A percentile compares a stretch with the other conserved stretches of the same genome.
Conservation (phyloP, 306 rosid genomes). For the Cucumis hystrix region DNA sequence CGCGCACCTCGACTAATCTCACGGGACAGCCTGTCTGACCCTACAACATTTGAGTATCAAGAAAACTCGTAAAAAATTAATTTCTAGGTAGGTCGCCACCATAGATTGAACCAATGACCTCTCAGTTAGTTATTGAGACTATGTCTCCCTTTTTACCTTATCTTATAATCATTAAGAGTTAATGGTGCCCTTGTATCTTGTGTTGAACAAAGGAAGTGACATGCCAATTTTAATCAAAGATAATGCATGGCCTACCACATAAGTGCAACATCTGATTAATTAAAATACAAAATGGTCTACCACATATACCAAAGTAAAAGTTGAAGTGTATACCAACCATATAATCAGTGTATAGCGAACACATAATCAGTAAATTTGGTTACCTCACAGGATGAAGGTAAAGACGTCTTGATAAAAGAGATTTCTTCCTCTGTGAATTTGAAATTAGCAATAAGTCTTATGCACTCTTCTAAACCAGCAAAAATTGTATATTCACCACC, state of each 20-base stretch:
- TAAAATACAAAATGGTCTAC: neutral
- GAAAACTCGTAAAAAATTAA: too few relatives aligned
- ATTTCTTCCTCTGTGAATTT: slow-evolving; percentile 71
- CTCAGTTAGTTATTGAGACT: too few relatives aligned
- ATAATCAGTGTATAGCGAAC: neutral
- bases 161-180: neutral
- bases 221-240: neutral
- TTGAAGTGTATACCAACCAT: neutral
- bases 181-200: neutral
- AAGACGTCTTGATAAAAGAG: slow-evolving; percentile 43
- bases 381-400: slow-evolving; percentile 85
- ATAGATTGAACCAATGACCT: too few relatives aligned
- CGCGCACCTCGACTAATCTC: too few relatives aligned
- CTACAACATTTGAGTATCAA: too few relatives aligned
- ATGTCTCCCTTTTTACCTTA: too few relatives aligned
- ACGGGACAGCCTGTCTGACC: too few relatives aligned
- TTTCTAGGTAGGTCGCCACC: too few relatives aligned
- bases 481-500: slow-evolving; percentile 95
- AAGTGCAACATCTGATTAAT: neutral
- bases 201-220: neutral
- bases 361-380: neutral
- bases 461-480: slow-evolving; percentile 94
- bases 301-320: neutral
- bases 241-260: too few relatives aligned
- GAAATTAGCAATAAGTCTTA: slow-evolving; percentile 82